phyloP scores from a whole-genome alignment of 1,284 basidiomycete species.

The Gymnopus androsaceus region DNA sequence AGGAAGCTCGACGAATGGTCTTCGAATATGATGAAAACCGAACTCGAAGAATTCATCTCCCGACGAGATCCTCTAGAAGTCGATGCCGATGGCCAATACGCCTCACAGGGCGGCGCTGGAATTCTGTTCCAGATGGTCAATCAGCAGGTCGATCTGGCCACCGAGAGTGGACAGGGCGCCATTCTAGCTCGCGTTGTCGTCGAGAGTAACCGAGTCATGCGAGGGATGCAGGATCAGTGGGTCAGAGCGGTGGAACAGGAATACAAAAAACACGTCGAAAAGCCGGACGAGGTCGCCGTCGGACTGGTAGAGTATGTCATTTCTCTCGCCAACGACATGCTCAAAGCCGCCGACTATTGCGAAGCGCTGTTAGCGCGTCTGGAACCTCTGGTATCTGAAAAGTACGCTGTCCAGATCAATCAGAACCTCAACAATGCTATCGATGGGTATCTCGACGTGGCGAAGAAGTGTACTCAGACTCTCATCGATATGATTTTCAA shows the following conservation, averaged over 20 bases:
- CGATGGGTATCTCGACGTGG: slow-evolving; percentile 97
- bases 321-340: slow-evolving; percentile 97
- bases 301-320: slow-evolving; percentile 97
- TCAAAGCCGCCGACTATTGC: slow-evolving; percentile 93
- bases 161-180: slow-evolving; percentile 93
- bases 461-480: slow-evolving; percentile 94
- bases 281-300: slow-evolving; percentile 85
- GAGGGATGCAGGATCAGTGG: slow-evolving; percentile 89
- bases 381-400: slow-evolving; percentile 90
- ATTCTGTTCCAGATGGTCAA: slow-evolving; percentile 99
- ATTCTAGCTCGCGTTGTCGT: slow-evolving; percentile 91
- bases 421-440: slow-evolving; percentile 94
- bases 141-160: slow-evolving; percentile 93
- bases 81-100: slow-evolving; percentile 88
- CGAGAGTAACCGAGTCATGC: slow-evolving; percentile 90
- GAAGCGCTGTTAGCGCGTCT: slow-evolving; percentile 85
- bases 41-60: slow-evolving; percentile 82
- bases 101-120: slow-evolving; percentile 82
- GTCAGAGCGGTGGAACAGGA: slow-evolving; percentile 82
- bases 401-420: slow-evolving; percentile 84
- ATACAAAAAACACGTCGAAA: slow-evolving; percentile 85
- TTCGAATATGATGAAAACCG: slow-evolving; percentile 89
- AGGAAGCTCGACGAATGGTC: slow-evolving; percentile 98
- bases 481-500: slow-evolving; percentile 95
- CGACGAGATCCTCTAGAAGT: slow-evolving; percentile 87